Evolutionary conservation across 345 rosid genomes (phyloP).

Genomic region (Raphanus raphanistrum): DNA sequence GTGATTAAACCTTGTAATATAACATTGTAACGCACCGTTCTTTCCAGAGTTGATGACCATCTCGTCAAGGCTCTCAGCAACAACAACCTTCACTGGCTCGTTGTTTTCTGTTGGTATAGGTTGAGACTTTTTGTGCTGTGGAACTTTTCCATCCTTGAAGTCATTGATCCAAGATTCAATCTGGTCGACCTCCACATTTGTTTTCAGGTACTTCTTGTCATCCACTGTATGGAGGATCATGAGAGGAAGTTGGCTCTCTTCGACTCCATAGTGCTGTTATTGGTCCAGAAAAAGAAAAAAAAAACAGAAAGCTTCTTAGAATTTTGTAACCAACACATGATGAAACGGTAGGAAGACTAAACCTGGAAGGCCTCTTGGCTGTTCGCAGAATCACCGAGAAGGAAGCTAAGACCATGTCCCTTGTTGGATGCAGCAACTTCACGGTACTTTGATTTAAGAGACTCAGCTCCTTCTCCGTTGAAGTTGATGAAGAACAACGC

Average conservation of each 20-base stretch:
- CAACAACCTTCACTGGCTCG: constrained; percentile 91
- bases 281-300: constrained; percentile 12
- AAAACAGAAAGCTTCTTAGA: background rate
- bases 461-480: constrained; percentile 57
- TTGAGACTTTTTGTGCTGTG: constrained; percentile 68
- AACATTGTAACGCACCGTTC: constrained; percentile 71
- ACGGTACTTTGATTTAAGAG: constrained; percentile 64
- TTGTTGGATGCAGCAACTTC: constrained; percentile 72
- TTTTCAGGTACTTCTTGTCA: constrained; percentile 82
- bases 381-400: constrained; percentile 82
- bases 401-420: constrained; percentile 71
- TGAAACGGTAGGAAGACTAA: constrained; percentile 27
- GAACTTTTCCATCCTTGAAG: constrained; percentile 78
- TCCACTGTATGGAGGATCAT: constrained; percentile 68
- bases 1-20: background rate
- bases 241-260: constrained; percentile 85
- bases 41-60: constrained; percentile 75
- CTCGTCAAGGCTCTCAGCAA: constrained; percentile 77
- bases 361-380: constrained; percentile 96
- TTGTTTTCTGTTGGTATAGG: constrained; percentile 80
- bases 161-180: constrained; percentile 87
- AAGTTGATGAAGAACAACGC: constrained; percentile 83
- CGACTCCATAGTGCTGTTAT: constrained; percentile 83
- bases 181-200: constrained; percentile 65
- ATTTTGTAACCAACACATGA: background rate